These are phyloP conservation scores for Cylindrodendrum hubeiense DNA, from an alignment of 2,329 filamentous ascomycete species.

Conservation along the genomic window DNA sequence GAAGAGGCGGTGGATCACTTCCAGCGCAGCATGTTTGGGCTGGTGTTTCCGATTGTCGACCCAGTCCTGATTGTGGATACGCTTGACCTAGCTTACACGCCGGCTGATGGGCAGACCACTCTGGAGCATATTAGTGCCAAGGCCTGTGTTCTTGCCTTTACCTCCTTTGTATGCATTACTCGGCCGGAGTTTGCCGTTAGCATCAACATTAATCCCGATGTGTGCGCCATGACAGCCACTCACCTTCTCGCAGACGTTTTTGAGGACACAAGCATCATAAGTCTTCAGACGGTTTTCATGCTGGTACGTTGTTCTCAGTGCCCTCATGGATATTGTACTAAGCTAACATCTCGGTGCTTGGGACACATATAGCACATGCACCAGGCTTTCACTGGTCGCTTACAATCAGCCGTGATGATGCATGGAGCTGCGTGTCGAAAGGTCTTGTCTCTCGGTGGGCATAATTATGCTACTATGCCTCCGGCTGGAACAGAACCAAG, in stretches of 20 bases:
- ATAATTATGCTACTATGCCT: conserved; percentile 42
- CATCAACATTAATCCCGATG: conserved; percentile 52
- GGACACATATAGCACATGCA: conserved; percentile 55
- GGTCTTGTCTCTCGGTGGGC: conserved; percentile 61
- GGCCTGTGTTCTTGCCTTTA: conserved; percentile 62
- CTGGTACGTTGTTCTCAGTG: conserved; percentile 51
- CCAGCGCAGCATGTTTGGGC: conserved; percentile 8
- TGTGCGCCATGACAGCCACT: conserved; percentile 54
- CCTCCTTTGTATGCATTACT: conserved; percentile 48
- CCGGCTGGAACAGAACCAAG: conserved; percentile 1
- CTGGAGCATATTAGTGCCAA: conserved; percentile 51
- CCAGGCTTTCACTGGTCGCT: conserved; percentile 57
- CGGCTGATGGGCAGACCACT: conserved; percentile 27
- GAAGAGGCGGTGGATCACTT: no score
- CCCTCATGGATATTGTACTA: background rate
- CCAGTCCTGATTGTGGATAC: conserved; percentile 58
- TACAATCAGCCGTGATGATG: conserved; percentile 57
- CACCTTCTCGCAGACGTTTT: conserved; percentile 55
- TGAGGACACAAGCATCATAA: conserved; percentile 56
- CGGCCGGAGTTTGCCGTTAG: conserved; percentile 14
- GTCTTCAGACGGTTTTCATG: conserved; percentile 59
- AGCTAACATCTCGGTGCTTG: no score
- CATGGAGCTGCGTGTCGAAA: conserved; percentile 59
- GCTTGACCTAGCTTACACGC: conserved; percentile 56
- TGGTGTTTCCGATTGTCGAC: conserved; percentile 62